phyloP scores from a whole-genome alignment of 768 basidiomycete species.

The Tremella mesenterica region DNA sequence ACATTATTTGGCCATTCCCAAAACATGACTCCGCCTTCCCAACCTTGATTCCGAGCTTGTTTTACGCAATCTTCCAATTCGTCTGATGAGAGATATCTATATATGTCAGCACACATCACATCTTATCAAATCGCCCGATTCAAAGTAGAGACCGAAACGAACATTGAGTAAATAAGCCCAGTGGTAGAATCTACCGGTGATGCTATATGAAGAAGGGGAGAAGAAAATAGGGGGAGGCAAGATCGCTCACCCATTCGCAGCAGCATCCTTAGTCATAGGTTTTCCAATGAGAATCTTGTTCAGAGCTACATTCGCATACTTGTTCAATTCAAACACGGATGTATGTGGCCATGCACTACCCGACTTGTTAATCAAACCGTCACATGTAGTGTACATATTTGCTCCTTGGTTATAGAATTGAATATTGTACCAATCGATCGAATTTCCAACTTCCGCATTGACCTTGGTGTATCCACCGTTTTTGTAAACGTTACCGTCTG shows the following conservation, averaged over 20 bases:
- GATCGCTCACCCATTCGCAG: slow-evolving; percentile 52
- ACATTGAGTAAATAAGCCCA: neutral
- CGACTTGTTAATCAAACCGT: slow-evolving; percentile 53
- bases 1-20: slow-evolving; percentile 36
- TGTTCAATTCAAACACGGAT: slow-evolving; percentile 56
- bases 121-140: slow-evolving; percentile 5
- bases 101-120: no score
- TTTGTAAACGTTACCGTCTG: slow-evolving; percentile 27
- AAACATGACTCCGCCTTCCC: slow-evolving; percentile 49
- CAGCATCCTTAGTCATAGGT: slow-evolving; percentile 52
- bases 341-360: slow-evolving; percentile 58
- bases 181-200: no score
- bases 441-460: slow-evolving; percentile 51
- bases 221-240: no score
- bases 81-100: slow-evolving; percentile 56
- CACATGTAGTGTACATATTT: slow-evolving; percentile 30
- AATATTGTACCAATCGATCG: slow-evolving; percentile 57
- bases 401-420: slow-evolving; percentile 45
- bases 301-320: slow-evolving; percentile 52
- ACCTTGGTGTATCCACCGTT: slow-evolving; percentile 55
- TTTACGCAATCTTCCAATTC: slow-evolving; percentile 56
- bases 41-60: slow-evolving; percentile 57
- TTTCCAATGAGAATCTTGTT: slow-evolving; percentile 70
- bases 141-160: neutral
- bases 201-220: no score